A percentile compares a stretch with the other conserved stretches of the same genome.
phyloP scores from a whole-genome alignment of 768 basidiomycete species.

The Pleurotus tuoliensis region DNA sequence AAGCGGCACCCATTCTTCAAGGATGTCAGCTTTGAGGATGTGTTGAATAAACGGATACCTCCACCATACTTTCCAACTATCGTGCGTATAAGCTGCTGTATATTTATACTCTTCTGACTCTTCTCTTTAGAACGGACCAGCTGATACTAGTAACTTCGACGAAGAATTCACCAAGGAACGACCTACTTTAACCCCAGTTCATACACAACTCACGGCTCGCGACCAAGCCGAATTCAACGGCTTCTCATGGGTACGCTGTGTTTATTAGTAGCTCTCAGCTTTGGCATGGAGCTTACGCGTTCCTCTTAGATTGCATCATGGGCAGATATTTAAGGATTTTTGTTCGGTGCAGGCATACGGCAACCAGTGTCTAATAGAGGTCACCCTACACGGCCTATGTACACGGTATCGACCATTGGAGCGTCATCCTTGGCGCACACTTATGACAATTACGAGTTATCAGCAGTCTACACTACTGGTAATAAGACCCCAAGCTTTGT shows the following conservation, averaged over 20 bases:
- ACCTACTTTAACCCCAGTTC: slow-evolving; percentile 96
- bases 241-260: slow-evolving; percentile 80
- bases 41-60: slow-evolving; percentile 95
- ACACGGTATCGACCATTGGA: not conserved
- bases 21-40: slow-evolving; percentile 95
- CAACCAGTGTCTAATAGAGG: not conserved
- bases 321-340: slow-evolving; percentile 47
- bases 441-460: no score
- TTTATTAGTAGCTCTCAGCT: not conserved
- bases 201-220: slow-evolving; percentile 82
- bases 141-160: slow-evolving; percentile 92
- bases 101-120: slow-evolving; percentile 10
- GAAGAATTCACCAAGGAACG: slow-evolving; percentile 96
- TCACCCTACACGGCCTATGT: not conserved
- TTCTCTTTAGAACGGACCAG: slow-evolving; percentile 63
- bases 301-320: slow-evolving; percentile 43
- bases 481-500: no score
- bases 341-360: not conserved
- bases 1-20: slow-evolving; percentile 98
- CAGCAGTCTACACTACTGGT: no score
- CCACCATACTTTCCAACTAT: slow-evolving; percentile 97
- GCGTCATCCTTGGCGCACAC: no score
- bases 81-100: slow-evolving; percentile 43
- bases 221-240: slow-evolving; percentile 97
- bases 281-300: not conserved